These are phyloP conservation scores for Mycena chlorophos DNA, from an alignment of 768 basidiomycete species.

Conservation along the genomic window DNA sequence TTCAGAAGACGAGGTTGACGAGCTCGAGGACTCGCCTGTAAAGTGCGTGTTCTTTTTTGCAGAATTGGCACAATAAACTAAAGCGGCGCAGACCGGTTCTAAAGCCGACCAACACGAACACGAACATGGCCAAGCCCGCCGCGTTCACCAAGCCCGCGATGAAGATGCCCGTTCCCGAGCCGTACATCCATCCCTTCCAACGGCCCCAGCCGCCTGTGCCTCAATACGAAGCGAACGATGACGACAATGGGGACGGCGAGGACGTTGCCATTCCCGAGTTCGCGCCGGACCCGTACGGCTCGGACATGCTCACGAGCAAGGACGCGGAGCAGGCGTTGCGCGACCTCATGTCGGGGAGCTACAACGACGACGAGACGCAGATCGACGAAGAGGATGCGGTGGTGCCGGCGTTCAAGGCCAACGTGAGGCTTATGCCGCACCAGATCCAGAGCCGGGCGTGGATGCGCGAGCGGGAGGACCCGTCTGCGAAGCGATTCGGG, in stretches of 20 bases:
- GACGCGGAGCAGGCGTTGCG: conserved; percentile 80
- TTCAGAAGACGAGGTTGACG: conserved; percentile 29
- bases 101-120: conserved; percentile 2
- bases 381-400: conserved; percentile 66
- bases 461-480: conserved; percentile 82
- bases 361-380: conserved; percentile 59
- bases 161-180: conserved; percentile 31
- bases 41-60: conserved; percentile 1
- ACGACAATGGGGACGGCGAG: conserved; percentile 14
- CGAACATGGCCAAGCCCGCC: conserved; percentile 10
- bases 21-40: conserved; percentile 24
- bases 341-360: conserved; percentile 70
- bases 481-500: conserved; percentile 67
- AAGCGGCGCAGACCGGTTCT: conserved; percentile 15
- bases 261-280: conserved; percentile 19
- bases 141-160: conserved; percentile 11
- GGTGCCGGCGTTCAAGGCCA: conserved; percentile 76
- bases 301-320: conserved; percentile 33
- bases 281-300: conserved; percentile 14
- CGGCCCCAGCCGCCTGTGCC: conserved; percentile 10
- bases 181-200: conserved; percentile 20
- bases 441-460: conserved; percentile 84
- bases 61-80: conserved; percentile 1
- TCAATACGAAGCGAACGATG: conserved; percentile 9
- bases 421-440: conserved; percentile 76